Percentiles rank a stretch among this genome's conserved stretches.
Conservation (phyloP, 108 stramenopile genomes). For the Stephanodiscus minutulus region DNA sequence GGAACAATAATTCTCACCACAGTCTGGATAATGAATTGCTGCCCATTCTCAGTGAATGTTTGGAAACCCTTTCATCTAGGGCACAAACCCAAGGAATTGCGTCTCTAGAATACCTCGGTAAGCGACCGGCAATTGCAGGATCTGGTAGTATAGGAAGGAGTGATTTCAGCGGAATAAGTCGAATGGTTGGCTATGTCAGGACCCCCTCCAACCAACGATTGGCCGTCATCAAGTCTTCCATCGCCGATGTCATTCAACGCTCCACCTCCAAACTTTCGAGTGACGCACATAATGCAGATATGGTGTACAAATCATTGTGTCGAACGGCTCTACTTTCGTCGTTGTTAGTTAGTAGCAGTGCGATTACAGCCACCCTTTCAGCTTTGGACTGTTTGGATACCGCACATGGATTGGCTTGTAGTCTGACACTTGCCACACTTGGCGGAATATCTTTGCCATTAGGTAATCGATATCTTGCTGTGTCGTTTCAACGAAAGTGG, state of each 20-base stretch:
- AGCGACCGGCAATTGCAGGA: slow-evolving; percentile 57
- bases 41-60: slow-evolving; percentile 27
- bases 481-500: slow-evolving; percentile 53
- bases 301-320: slow-evolving; percentile 38
- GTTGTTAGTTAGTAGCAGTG: slow-evolving; percentile 26
- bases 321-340: slow-evolving; percentile 41
- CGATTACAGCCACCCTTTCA: slow-evolving; percentile 23
- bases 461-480: slow-evolving; percentile 32
- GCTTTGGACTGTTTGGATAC: slow-evolving; percentile 16
- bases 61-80: slow-evolving; percentile 59
- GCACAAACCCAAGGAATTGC: slow-evolving; percentile 76
- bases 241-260: slow-evolving; percentile 17
- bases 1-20: slow-evolving; percentile 14
- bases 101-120: slow-evolving; percentile 76
- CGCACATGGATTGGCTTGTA: slow-evolving; percentile 23
- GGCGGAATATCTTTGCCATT: slow-evolving; percentile 33
- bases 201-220: slow-evolving; percentile 52
- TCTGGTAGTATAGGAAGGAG: slow-evolving; percentile 25
- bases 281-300: slow-evolving; percentile 26
- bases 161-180: slow-evolving; percentile 2
- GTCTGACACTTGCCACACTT: slow-evolving; percentile 20
- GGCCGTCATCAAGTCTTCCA: slow-evolving; percentile 40
- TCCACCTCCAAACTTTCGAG: slow-evolving; percentile 24
- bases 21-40: slow-evolving; percentile 31
- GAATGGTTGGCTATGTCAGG: slow-evolving; percentile 68